These are phyloP conservation scores for Glycine latifolia DNA, from an alignment of 306 rosid genomes.

Conservation along the genomic window DNA sequence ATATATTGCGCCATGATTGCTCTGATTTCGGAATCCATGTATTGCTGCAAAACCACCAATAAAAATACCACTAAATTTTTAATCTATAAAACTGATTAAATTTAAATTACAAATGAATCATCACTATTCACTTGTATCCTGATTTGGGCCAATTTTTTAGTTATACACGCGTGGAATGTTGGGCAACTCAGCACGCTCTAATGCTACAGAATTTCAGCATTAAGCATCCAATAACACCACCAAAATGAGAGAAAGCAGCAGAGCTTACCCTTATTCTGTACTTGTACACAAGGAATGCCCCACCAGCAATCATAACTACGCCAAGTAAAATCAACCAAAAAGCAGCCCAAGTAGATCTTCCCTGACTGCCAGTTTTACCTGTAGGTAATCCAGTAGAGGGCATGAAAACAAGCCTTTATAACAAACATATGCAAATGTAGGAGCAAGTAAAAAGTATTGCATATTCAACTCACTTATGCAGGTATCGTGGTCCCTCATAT, in stretches of 20 bases:
- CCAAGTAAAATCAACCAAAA: constrained; percentile 86
- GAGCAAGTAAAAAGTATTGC: constrained; percentile 1
- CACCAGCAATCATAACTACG: constrained; percentile 82
- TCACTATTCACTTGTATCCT: background rate
- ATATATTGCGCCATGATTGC: constrained; percentile 98
- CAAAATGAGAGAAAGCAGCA: constrained; percentile 38
- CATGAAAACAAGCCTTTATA: constrained; percentile 23
- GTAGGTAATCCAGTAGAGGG: constrained; percentile 50
- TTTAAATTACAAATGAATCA: background rate
- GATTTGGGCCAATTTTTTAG: constrained; percentile 11
- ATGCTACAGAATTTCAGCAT: constrained; percentile 19
- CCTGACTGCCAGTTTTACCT: constrained; percentile 78
- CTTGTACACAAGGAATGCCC: constrained; percentile 89
- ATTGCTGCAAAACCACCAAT: constrained; percentile 72
- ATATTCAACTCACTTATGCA: constrained; percentile 82
- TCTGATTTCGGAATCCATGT: constrained; percentile 96
- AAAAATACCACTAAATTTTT: constrained; percentile 7
- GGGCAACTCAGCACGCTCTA: background rate
- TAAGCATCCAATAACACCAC: constrained; percentile 39
- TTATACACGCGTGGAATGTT: background rate
- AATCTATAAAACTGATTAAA: constrained; percentile 8
- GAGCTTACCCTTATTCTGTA: constrained; percentile 85
- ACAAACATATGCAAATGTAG: constrained; percentile 15
- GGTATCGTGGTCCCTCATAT: constrained; percentile 86
- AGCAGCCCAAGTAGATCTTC: constrained; percentile 80